A percentile compares a stretch with the other conserved stretches of the same genome.
Conservation (phyloP, 2,329 filamentous ascomycete species). For the Tolypocladium ophioglossoides region DNA sequence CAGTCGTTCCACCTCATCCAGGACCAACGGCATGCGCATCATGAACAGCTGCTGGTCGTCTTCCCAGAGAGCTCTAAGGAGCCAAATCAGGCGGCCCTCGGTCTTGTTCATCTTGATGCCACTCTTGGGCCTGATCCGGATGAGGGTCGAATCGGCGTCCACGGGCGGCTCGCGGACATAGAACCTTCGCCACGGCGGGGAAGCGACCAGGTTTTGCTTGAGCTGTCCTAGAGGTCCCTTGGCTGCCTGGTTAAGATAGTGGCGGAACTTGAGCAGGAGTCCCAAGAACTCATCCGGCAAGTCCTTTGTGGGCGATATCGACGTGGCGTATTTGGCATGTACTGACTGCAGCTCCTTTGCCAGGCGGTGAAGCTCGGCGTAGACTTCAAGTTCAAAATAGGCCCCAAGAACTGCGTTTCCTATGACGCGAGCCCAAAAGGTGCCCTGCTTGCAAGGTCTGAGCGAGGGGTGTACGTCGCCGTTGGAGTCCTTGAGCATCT, state of each 20-base stretch:
- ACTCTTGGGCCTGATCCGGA: constrained; percentile 8
- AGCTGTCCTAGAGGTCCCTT: constrained; percentile 19
- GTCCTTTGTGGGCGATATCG: constrained; percentile 17
- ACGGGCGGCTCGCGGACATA: constrained; percentile 18
- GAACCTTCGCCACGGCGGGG: constrained; percentile 27
- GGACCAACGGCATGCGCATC: constrained; percentile 18
- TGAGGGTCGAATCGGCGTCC: constrained; percentile 9
- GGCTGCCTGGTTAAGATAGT: constrained; percentile 20
- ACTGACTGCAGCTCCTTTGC: constrained; percentile 15
- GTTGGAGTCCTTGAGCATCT: constrained; percentile 28
- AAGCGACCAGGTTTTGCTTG: constrained; percentile 9
- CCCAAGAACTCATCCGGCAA: constrained; percentile 22
- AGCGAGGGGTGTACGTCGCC: constrained; percentile 18
- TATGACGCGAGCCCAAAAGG: constrained; percentile 30
- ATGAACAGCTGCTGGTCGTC: constrained; percentile 20
- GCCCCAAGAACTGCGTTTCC: constrained; percentile 19
- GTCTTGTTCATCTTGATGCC: constrained; percentile 10
- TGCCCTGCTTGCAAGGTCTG: constrained; percentile 4
- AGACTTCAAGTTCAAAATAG: constrained; percentile 25
- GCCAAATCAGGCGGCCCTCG: constrained; percentile 20
- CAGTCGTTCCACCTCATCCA: constrained; percentile 39
- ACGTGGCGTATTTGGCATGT: constrained; percentile 18
- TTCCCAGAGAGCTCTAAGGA: constrained; percentile 27
- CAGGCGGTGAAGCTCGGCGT: constrained; percentile 24
- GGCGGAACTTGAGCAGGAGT: constrained; percentile 28